phyloP scores from a whole-genome alignment of 2,329 filamentous ascomycete genomes.

The Dactylonectria macrodidyma region DNA sequence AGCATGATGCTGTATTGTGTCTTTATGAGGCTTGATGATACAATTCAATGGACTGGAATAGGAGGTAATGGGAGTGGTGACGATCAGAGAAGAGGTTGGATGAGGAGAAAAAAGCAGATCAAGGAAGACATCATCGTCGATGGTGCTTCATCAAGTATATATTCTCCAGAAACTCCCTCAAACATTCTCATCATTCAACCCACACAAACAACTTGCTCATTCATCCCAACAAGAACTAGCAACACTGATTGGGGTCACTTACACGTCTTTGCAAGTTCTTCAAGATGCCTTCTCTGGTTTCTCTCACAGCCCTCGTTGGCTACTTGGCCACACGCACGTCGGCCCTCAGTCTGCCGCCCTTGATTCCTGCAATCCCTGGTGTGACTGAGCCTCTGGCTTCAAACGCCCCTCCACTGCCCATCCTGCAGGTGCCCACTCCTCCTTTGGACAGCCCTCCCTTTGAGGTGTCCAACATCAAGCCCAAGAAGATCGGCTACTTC shows the following conservation, averaged over 20 bases:
- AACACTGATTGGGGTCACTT: background rate
- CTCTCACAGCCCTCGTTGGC: constrained; percentile 37
- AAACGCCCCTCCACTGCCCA: constrained; percentile 67
- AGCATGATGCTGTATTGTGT: constrained; percentile 32
- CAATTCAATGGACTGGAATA: constrained; percentile 20
- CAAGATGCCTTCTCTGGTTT: constrained; percentile 39
- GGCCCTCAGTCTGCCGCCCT: constrained; percentile 62
- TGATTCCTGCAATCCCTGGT: constrained; percentile 72
- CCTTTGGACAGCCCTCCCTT: constrained; percentile 69
- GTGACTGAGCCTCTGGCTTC: constrained; percentile 69
- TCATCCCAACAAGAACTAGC: constrained; percentile 2
- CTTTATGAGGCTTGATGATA: constrained; percentile 43
- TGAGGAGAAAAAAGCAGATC: background rate
- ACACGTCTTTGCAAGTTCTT: constrained; percentile 3
- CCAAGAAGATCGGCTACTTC: constrained; percentile 78
- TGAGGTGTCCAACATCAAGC: constrained; percentile 67
- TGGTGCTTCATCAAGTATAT: constrained; percentile 30
- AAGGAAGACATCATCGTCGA: background rate
- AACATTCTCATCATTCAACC: constrained; percentile 35
- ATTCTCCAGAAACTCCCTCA: constrained; percentile 40
- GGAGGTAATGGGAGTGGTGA: background rate
- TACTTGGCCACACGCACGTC: constrained; percentile 36
- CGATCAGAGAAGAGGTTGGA: background rate
- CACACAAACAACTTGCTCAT: constrained; percentile 42
- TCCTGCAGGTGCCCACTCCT: constrained; percentile 72